A percentile compares a stretch with the other conserved stretches of the same genome.
phyloP scores from a whole-genome alignment of 2,329 filamentous ascomycete genomes.

The Amauroascus verrucosus region DNA sequence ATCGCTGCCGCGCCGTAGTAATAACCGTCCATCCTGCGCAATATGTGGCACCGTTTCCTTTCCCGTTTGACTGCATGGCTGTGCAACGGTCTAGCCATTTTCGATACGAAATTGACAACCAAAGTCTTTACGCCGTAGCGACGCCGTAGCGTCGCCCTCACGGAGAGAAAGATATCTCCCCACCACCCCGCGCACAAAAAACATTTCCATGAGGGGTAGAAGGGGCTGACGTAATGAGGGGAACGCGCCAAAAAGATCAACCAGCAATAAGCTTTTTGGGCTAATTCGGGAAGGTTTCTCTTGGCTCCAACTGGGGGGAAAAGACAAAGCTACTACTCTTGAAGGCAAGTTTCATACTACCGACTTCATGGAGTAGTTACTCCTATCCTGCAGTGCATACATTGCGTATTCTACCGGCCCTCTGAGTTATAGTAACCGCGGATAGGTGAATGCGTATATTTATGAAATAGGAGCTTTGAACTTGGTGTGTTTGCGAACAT shows the following conservation, averaged over 20 bases:
- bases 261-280: not conserved
- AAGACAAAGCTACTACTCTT: too few relatives aligned
- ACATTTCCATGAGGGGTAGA: not conserved
- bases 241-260: not conserved
- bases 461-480: too few relatives aligned
- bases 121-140: not conserved
- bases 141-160: not conserved
- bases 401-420: too few relatives aligned
- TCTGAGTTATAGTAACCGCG: too few relatives aligned
- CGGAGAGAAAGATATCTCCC: not conserved
- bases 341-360: too few relatives aligned
- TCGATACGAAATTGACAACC: not conserved
- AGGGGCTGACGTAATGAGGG: not conserved
- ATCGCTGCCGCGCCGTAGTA: too few relatives aligned
- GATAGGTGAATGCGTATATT: too few relatives aligned
- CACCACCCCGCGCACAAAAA: not conserved
- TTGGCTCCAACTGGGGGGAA: too few relatives aligned
- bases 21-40: not conserved
- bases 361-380: too few relatives aligned
- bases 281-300: not conserved
- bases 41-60: not conserved
- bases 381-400: too few relatives aligned
- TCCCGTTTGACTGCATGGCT: not conserved
- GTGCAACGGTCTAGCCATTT: not conserved
- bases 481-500: too few relatives aligned